Percentiles rank a stretch among this genome's conserved stretches.
phyloP scores from a whole-genome alignment of 1,139 yeast species.

The Candida gigantensis region DNA sequence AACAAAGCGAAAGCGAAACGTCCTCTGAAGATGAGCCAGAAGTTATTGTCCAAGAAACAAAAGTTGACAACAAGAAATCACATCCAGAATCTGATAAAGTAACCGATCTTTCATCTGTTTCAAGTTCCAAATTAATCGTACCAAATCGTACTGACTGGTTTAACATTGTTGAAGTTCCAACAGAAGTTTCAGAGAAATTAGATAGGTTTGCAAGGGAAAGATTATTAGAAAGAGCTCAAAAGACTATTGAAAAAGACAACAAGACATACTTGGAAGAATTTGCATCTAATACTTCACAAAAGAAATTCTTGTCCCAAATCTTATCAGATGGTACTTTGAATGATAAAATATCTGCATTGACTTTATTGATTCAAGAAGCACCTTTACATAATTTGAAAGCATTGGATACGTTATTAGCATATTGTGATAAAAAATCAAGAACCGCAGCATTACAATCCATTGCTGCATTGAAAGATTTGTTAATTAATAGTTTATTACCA shows the following conservation, averaged over 20 bases:
- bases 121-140: constrained; percentile 56
- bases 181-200: constrained; percentile 43
- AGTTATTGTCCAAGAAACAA: constrained; percentile 19
- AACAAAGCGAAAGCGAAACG: no score
- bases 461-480: constrained; percentile 85
- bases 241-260: constrained; percentile 69
- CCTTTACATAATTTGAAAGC: constrained; percentile 89
- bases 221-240: constrained; percentile 66
- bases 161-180: constrained; percentile 37
- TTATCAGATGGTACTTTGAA: constrained; percentile 89
- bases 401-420: constrained; percentile 70
- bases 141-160: constrained; percentile 81
- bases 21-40: constrained; percentile 19
- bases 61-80: constrained; percentile 16
- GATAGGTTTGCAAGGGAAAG: constrained; percentile 54
- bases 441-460: constrained; percentile 91
- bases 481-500: constrained; percentile 77
- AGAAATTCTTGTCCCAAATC: constrained; percentile 85
- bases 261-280: constrained; percentile 73
- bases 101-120: constrained; percentile 55
- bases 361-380: constrained; percentile 90
- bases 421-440: constrained; percentile 89
- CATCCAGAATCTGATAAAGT: constrained; percentile 38
- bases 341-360: constrained; percentile 94
- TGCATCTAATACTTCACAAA: constrained; percentile 78